Evolutionary conservation across 2,329 filamentous ascomycete species (phyloP), one percentile per base, ranked within the genome.

Genomic region (Hypoxylon sp.): DNA sequence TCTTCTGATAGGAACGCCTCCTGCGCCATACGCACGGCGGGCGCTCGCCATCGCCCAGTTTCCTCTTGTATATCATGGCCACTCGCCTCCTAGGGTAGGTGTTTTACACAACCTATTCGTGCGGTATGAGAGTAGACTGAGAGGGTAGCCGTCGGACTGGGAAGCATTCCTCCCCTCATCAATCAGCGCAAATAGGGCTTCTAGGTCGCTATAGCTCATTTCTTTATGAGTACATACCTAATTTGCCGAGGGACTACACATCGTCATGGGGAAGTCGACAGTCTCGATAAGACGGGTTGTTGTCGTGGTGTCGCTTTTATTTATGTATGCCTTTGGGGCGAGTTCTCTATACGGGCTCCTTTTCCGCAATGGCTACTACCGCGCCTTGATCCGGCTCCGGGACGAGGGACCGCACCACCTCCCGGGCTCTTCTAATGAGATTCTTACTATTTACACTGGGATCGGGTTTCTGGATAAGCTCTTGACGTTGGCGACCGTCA

Each of bases 321-420:
- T 60, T 13, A 35, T 55, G 9, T 60, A 63, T 45, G 45, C 46
- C 5, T 61, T 63, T 33, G 61, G 48, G 2, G 48, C 48, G 8
- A 58, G 47, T 31, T 54, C 61, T 4, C 33, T 63, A 11, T 57
- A 58, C 38, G 61, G 61, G 7, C 31, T 58, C 9, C 29, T 63
- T 13, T 63, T 48, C 46, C 57, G 61, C 8, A 60, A 55, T 53
- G 61, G 61, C 23, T 63, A 58, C 41, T 57, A 58, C 27, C 31
- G 46, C 2, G 61, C 58, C 10, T 46, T 63, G 42, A 9, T 61
- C 27, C 58, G 49, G n/a, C 43, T 63, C 8, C 58, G 58, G 8
- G 48, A 60, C 26, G 51, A 61, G 46, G 61, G 58, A 15, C 61
- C 61, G 9, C 33, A 56, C 37, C 23, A 63, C 11, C 55, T 63